Conservation (phyloP, 2,329 filamentous ascomycete genomes). For the Mollisia scopiformis region DNA sequence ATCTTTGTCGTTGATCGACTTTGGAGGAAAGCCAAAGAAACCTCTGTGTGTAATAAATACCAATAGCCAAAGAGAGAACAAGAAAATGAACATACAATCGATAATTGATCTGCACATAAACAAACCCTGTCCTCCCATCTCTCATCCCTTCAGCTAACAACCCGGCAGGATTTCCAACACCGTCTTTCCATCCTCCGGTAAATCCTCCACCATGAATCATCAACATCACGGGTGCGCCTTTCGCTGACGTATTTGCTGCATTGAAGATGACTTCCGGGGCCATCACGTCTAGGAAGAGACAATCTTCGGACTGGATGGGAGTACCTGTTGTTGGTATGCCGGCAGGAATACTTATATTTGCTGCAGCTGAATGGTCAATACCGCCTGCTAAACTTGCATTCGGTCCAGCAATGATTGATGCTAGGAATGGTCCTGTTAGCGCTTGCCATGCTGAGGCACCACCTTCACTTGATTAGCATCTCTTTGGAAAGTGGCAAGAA, state of each 20-base stretch:
- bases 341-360: neutral
- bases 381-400: neutral
- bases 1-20: conserved; percentile 25
- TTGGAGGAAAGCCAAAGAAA: conserved; percentile 1
- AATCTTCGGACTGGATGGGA: conserved; percentile 41
- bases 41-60: neutral
- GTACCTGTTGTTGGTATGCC: conserved; percentile 12
- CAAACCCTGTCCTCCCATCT: conserved; percentile 38
- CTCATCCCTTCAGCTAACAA: conserved; percentile 36
- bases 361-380: neutral
- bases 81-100: conserved; percentile 27
- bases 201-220: conserved; percentile 54
- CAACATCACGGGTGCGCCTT: conserved; percentile 44
- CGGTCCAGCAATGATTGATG: neutral
- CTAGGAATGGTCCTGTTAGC: neutral
- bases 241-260: neutral
- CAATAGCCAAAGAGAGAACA: conserved; percentile 35
- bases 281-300: conserved; percentile 48
- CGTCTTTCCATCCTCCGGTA: conserved; percentile 41
- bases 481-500: no score
- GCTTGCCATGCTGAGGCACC: conserved; percentile 8
- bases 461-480: no score
- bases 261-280: conserved; percentile 43
- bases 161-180: conserved; percentile 38
- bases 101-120: conserved; percentile 38